These are phyloP conservation scores for Triticum urartu DNA, from an alignment of 176 grass and related monocot genomes.

Conservation along the genomic window DNA sequence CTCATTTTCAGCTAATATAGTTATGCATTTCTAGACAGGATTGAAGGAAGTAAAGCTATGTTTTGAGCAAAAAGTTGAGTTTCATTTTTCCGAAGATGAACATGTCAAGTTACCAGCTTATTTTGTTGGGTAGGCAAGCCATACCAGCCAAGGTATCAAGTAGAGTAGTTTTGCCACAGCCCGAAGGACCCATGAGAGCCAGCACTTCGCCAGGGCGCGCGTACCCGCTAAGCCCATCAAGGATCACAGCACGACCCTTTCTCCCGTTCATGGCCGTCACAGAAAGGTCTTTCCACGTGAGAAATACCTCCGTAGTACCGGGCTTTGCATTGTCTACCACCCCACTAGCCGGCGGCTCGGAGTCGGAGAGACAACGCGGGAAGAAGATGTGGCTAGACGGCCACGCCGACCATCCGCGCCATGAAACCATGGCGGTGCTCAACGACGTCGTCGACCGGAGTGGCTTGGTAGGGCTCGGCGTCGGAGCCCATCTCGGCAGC, in stretches of 20 bases:
- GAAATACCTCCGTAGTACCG: neutral
- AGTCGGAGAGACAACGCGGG: neutral
- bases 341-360: neutral
- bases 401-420: neutral
- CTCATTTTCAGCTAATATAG: neutral
- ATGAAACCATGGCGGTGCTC: neutral
- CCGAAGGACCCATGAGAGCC: slow-evolving; percentile 34
- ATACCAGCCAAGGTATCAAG: slow-evolving; percentile 33
- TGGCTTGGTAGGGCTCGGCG: slow-evolving; percentile 31
- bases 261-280: neutral
- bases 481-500: slow-evolving; percentile 37
- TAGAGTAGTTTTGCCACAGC: slow-evolving; percentile 32
- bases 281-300: slow-evolving; percentile 14
- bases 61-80: neutral
- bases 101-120: neutral
- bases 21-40: neutral
- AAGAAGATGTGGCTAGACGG: neutral
- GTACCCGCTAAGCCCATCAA: neutral
- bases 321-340: neutral
- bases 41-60: too few relatives aligned
- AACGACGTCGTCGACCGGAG: neutral
- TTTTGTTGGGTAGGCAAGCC: neutral
- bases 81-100: neutral
- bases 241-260: neutral
- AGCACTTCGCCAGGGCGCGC: slow-evolving; percentile 20